Evolutionary conservation across 2,329 filamentous ascomycete species (phyloP).

Genomic region (Graphilbum sp.): DNA sequence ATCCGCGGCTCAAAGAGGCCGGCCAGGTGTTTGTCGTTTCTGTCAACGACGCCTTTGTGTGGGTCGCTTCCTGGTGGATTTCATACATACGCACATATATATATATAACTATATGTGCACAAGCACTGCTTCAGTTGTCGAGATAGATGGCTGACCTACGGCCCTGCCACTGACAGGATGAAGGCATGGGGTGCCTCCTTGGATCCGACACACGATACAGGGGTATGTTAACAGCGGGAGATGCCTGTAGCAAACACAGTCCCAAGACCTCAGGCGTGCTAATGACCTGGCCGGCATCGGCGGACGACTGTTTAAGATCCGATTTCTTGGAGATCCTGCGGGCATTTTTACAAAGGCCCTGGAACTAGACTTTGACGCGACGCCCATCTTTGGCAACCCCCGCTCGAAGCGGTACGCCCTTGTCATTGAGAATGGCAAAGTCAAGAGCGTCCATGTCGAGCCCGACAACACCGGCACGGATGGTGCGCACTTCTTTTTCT

Average conservation of each 20-base stretch:
- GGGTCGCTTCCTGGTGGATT: constrained; percentile 20
- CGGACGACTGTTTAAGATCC: constrained; percentile 48
- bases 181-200: constrained; percentile 73
- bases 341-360: constrained; percentile 69
- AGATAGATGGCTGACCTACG: background rate
- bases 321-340: constrained; percentile 72
- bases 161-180: constrained; percentile 40
- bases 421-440: constrained; percentile 68
- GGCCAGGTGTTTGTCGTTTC: constrained; percentile 79
- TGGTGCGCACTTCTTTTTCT: constrained; percentile 5
- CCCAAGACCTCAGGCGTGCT: no score
- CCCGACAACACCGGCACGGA: constrained; percentile 73
- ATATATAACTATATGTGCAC: no score
- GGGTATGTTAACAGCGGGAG: no score
- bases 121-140: no score
- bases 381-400: constrained; percentile 62
- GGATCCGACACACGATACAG: constrained; percentile 57
- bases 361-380: constrained; percentile 67
- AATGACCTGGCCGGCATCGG: no score
- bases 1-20: constrained; percentile 59
- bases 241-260: no score
- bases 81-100: background rate
- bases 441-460: constrained; percentile 68
- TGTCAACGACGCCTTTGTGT: constrained; percentile 94
- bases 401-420: constrained; percentile 82